Base-by-base conservation (phyloP, 1,139 yeast species). In the Debaryomyces sp. region DNA sequence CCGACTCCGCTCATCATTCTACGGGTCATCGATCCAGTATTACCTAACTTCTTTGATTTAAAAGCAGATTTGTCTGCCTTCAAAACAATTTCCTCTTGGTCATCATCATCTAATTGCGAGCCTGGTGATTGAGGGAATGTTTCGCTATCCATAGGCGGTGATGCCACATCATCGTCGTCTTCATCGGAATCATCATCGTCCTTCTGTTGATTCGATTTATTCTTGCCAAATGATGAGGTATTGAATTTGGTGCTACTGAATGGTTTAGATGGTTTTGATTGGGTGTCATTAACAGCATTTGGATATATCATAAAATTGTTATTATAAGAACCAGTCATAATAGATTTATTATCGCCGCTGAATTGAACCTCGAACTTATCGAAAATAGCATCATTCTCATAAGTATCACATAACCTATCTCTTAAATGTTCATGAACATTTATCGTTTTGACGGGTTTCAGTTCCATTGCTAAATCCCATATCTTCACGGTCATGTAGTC, bases 1-100 rank as follows among this genome's bases (percentile, higher is more conserved):
- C 77, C 77, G 47, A 67, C 68, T 10, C 77, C 78, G 54, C 76
- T 72, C 73, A 74, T 74, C 77, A 74, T 70, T 58, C 79, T 66
- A 46, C 80, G 66, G 56, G 76, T 70, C 66, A 68, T 67, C 24
- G 66, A 63, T 45, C 66, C 63, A 48, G 65, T 68, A 46, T 68
- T 62, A 22, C 70, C 70, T 39, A 61, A 57, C 62, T 88, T 87
- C 70, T 88, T 88, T 46, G 89, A 82, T 68, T 91, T 92, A 75
- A 94, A 92, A 29, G 97, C 98, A 48, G 94, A 85, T 75, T 94
- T 94, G 68, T 94, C 99, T n/a, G 99, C 99, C 70, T 92, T 97
- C 60, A 95, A 79, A 35, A 89, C 82, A 57, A 94, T 87, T 56
- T 75, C 80, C 67, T 89, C 91, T 55, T 82, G 84, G 52, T 82